A percentile compares a stretch with the other conserved stretches of the same genome.
phyloP scores from a whole-genome alignment of 176 grass and related monocot genomes.

The Ampelocalamus luodianensis region DNA sequence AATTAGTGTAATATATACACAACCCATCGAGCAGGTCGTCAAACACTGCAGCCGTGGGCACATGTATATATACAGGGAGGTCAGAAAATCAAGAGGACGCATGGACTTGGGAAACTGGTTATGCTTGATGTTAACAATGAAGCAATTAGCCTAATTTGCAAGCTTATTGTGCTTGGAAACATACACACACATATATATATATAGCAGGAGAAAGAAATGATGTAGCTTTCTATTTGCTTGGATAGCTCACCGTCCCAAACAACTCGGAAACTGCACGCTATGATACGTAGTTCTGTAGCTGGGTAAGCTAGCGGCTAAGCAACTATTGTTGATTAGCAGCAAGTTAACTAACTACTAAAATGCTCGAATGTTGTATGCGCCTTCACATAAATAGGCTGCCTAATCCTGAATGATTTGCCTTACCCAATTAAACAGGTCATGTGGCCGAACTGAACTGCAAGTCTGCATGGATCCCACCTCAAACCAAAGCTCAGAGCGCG shows the following conservation, averaged over 20 bases:
- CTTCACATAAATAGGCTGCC: not conserved
- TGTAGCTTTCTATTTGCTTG: not conserved
- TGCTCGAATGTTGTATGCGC: not conserved
- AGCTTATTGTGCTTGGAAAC: not conserved
- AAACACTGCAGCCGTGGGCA: not conserved
- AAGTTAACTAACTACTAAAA: not conserved
- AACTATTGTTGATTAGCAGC: not conserved
- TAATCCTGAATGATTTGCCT: not conserved
- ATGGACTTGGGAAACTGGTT: not conserved
- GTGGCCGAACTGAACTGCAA: not conserved
- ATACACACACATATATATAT: no score
- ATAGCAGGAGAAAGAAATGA: not conserved
- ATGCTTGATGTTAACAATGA: not conserved
- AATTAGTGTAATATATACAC: not conserved
- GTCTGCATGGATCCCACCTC: not conserved
- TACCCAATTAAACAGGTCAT: not conserved
- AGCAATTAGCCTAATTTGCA: not conserved
- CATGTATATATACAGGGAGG: not conserved
- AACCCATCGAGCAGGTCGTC: not conserved
- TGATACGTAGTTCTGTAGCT: not conserved
- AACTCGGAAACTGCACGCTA: not conserved
- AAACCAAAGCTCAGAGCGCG: not conserved
- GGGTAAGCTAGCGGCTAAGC: not conserved
- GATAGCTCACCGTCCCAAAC: not conserved
- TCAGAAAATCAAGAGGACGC: not conserved